phyloP scores from a whole-genome alignment of 1,284 basidiomycete genomes.

The Psilocybe mexicana region DNA sequence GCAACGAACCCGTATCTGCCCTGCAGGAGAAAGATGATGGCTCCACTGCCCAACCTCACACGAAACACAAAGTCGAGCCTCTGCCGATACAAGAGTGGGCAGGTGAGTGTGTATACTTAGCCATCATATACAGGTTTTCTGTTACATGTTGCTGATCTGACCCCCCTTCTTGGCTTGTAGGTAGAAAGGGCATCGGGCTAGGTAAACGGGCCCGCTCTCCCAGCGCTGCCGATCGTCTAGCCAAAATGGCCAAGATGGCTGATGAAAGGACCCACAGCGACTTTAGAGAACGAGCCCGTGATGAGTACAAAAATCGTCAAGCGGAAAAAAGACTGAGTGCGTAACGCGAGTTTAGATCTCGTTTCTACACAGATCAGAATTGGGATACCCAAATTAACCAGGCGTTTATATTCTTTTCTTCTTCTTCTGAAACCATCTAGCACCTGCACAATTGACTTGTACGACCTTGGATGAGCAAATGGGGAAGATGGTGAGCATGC shows the following conservation, averaged over 20 bases:
- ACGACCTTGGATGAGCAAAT: constrained; percentile 68
- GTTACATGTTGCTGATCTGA: constrained; percentile 1
- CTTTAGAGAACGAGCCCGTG: constrained; percentile 66
- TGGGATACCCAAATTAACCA: not conserved
- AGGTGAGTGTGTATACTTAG: constrained; percentile 42
- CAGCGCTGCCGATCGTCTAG: constrained; percentile 56
- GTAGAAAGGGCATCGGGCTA: constrained; percentile 74
- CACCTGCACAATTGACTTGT: constrained; percentile 70
- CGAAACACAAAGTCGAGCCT: constrained; percentile 56
- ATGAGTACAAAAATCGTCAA: constrained; percentile 71
- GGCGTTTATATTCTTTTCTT: constrained; percentile 6
- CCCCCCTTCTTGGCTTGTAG: constrained; percentile 36
- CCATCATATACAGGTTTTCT: not conserved
- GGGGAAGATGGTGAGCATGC: constrained; percentile 53
- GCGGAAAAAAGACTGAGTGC: constrained; percentile 63
- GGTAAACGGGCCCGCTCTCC: constrained; percentile 71
- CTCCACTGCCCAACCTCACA: not conserved
- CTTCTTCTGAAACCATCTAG: constrained; percentile 24
- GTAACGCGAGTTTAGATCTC: constrained; percentile 19
- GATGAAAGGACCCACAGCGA: constrained; percentile 56
- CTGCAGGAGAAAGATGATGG: constrained; percentile 11
- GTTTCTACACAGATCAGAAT: constrained; percentile 7
- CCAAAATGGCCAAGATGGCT: constrained; percentile 73
- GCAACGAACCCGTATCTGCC: constrained; percentile 8
- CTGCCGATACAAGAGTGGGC: constrained; percentile 75